Conservation (phyloP, 163 green algal species). For the Volvox carteri region DNA sequence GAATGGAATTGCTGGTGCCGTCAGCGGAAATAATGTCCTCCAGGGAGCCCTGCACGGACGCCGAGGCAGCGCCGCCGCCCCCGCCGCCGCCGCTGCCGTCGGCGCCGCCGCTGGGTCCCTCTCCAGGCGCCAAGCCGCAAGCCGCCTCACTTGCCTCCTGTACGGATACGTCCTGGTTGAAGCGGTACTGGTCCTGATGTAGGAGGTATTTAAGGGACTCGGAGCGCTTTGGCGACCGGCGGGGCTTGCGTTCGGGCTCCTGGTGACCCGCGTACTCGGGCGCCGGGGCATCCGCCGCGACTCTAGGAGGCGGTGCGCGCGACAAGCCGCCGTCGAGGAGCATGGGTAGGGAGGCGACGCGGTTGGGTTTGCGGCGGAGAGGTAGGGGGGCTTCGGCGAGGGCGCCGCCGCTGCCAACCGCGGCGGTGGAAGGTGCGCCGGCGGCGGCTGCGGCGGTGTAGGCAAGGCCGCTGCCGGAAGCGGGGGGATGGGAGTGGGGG, state of each 20-base stretch:
- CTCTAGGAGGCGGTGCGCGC: conserved; percentile 3
- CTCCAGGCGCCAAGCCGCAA: background rate
- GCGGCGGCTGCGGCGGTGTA: background rate
- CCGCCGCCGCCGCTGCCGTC: background rate
- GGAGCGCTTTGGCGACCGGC: conserved; percentile 21
- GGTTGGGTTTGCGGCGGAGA: conserved; percentile 46
- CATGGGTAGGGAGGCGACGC: conserved; percentile 55
- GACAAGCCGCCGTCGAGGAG: conserved; percentile 47
- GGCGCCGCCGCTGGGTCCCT: background rate
- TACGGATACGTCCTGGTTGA: conserved; percentile 56
- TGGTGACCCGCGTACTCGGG: conserved; percentile 27
- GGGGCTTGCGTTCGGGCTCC: background rate
- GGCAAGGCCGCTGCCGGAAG: background rate
- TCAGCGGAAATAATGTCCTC: conserved; percentile 37
- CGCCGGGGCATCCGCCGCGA: conserved; percentile 2
- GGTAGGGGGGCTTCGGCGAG: background rate
- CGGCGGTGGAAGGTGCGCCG: background rate
- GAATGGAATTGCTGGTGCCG: conserved; percentile 56
- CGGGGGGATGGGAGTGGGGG: background rate
- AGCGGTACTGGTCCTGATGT: conserved; percentile 53
- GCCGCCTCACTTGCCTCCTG: conserved; percentile 41
- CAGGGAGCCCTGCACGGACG: background rate
- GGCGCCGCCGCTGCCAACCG: background rate
- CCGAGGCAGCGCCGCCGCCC: background rate
- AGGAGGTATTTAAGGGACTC: conserved; percentile 56